phyloP scores from a whole-genome alignment of 2,329 filamentous ascomycete genomes.

The Fonsecaea monophora region DNA sequence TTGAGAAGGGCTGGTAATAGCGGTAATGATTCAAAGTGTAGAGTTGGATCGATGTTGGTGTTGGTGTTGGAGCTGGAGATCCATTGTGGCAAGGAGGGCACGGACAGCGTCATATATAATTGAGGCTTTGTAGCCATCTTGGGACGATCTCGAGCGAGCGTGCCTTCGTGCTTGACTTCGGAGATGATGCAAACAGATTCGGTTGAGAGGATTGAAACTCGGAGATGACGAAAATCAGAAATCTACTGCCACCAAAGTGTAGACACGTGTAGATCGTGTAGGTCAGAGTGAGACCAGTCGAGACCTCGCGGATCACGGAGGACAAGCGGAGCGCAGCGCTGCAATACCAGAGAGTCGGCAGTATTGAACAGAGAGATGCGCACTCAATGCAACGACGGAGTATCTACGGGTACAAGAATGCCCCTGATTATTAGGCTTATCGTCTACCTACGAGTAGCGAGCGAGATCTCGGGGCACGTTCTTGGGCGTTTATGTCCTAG shows the following conservation, averaged over 20 bases:
- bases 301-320: neutral
- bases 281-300: neutral
- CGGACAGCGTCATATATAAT: neutral
- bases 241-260: too few species aligned
- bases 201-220: slow-evolving; percentile 2
- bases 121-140: neutral
- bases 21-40: neutral
- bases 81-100: neutral
- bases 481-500: too few species aligned
- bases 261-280: neutral
- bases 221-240: neutral
- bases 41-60: neutral
- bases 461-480: too few species aligned
- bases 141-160: neutral
- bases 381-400: neutral
- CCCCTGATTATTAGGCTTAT: too few species aligned
- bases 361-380: too few species aligned
- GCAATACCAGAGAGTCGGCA: neutral
- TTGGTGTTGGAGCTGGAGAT: neutral
- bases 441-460: too few species aligned
- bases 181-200: neutral
- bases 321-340: neutral
- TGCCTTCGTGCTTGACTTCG: neutral
- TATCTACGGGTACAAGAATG: neutral
- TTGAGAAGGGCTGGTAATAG: too few species aligned